These are phyloP conservation scores for Carex myosuroides DNA, from an alignment of 176 grass and related monocot genomes.

Conservation along the genomic window DNA sequence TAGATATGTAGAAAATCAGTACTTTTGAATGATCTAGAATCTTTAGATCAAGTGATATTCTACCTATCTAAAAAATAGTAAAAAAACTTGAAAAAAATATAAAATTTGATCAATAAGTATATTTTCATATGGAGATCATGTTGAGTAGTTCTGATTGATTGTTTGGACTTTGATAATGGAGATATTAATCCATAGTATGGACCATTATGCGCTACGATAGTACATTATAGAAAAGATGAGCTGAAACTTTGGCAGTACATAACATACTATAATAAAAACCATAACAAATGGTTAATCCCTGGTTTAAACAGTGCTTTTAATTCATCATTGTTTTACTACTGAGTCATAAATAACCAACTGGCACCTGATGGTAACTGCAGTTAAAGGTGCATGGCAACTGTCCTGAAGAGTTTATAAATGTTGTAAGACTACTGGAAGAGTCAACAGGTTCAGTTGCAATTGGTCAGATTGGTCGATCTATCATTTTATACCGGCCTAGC, in stretches of 20 bases:
- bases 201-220: too few relatives aligned
- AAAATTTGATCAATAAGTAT: too few relatives aligned
- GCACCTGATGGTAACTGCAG: conserved; percentile 33
- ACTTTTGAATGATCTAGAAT: too few relatives aligned
- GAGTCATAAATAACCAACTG: conserved; percentile 10
- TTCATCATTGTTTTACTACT: background rate
- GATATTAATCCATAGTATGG: too few relatives aligned
- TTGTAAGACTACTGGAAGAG: conserved; percentile 73
- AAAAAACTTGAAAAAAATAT: too few relatives aligned
- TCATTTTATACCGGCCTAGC: conserved; percentile 92
- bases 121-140: too few relatives aligned
- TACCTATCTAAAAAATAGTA: too few relatives aligned
- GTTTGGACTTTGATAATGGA: too few relatives aligned
- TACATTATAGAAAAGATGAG: background rate
- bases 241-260: background rate
- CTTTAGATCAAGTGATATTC: too few relatives aligned
- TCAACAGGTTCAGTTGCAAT: conserved; percentile 73
- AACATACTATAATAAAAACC: background rate
- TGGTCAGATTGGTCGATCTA: conserved; percentile 62
- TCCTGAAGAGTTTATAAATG: conserved; percentile 56
- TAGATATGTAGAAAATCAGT: too few relatives aligned
- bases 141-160: too few relatives aligned
- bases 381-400: conserved; percentile 83
- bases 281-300: background rate
- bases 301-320: background rate